phyloP scores from a whole-genome alignment of 1,284 basidiomycete species.

The Cutaneotrichosporon curvatum region DNA sequence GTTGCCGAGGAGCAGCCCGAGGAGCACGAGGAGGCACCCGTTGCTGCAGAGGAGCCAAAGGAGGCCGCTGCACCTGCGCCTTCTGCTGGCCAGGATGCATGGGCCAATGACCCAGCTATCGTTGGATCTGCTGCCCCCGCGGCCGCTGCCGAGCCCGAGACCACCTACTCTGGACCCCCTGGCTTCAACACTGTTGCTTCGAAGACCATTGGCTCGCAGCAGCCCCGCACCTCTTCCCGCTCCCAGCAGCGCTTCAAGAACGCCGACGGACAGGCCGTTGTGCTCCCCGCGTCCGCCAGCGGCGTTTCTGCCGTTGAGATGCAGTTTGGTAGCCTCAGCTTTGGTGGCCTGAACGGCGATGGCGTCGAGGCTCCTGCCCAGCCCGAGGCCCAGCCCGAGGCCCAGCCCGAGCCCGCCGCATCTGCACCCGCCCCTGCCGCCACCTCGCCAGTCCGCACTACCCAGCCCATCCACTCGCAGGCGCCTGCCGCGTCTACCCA shows the following conservation, averaged over 20 bases:
- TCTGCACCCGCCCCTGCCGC: conserved; percentile 14
- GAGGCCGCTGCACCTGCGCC: conserved; percentile 9
- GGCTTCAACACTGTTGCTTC: conserved; percentile 43
- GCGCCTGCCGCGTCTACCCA: conserved; percentile 9
- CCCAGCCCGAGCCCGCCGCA: conserved; percentile 22
- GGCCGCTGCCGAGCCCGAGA: conserved; percentile 30
- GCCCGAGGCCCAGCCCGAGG: conserved; percentile 17
- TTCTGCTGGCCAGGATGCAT: conserved; percentile 9
- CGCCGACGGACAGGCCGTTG: conserved; percentile 45
- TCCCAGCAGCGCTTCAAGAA: conserved; percentile 43
- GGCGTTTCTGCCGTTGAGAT: conserved; percentile 41
- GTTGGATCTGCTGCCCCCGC: conserved; percentile 26
- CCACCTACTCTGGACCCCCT: conserved; percentile 45
- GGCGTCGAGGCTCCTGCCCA: conserved; percentile 37
- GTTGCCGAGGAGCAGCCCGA: conserved; percentile 38
- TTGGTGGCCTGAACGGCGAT: conserved; percentile 43
- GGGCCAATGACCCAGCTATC: conserved; percentile 39
- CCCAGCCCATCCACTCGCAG: conserved; percentile 1
- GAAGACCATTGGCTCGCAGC: conserved; percentile 21
- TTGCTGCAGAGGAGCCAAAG: conserved; percentile 14
- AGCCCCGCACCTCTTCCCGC: conserved; percentile 38
- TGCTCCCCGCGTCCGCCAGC: conserved; percentile 35
- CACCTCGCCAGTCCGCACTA: conserved; percentile 15
- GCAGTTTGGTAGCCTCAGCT: conserved; percentile 47
- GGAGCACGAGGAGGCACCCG: not conserved